These are phyloP conservation scores for Hypoxylon sp. DNA, from an alignment of 2,329 filamentous ascomycete genomes.

Conservation along the genomic window DNA sequence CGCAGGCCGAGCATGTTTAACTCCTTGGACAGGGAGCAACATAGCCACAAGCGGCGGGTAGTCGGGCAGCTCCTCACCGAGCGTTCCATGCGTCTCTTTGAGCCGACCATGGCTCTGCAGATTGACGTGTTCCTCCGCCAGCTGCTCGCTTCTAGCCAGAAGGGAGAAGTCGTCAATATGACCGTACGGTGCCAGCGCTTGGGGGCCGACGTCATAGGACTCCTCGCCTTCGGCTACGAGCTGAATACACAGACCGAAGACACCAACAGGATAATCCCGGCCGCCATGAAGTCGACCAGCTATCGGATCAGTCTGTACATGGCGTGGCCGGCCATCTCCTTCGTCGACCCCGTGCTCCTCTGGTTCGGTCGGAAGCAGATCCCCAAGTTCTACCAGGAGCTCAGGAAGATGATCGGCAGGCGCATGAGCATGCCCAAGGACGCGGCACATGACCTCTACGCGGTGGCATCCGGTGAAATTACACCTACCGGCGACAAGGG, in stretches of 20 bases:
- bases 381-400: constrained; percentile 20
- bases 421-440: constrained; percentile 29
- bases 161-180: constrained; percentile 21
- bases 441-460: constrained; percentile 27
- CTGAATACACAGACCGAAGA: constrained; percentile 30
- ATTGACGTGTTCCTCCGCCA: constrained; percentile 28
- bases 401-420: constrained; percentile 29
- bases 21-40: neutral
- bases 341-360: constrained; percentile 22
- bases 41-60: constrained; percentile 14
- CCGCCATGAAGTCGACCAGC: constrained; percentile 19
- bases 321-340: constrained; percentile 19
- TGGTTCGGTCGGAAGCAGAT: constrained; percentile 25
- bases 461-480: constrained; percentile 29
- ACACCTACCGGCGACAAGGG: constrained; percentile 20
- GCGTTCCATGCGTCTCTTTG: constrained; percentile 37
- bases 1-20: neutral
- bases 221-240: constrained; percentile 33
- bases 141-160: constrained; percentile 15
- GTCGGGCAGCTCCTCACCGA: constrained; percentile 34
- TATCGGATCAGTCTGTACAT: constrained; percentile 24
- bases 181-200: constrained; percentile 24
- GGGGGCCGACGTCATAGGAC: constrained; percentile 29
- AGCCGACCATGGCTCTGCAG: constrained; percentile 33
- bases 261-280: constrained; percentile 28